Conservation (phyloP, 768 basidiomycete genomes). For the Mycena indigotica region DNA sequence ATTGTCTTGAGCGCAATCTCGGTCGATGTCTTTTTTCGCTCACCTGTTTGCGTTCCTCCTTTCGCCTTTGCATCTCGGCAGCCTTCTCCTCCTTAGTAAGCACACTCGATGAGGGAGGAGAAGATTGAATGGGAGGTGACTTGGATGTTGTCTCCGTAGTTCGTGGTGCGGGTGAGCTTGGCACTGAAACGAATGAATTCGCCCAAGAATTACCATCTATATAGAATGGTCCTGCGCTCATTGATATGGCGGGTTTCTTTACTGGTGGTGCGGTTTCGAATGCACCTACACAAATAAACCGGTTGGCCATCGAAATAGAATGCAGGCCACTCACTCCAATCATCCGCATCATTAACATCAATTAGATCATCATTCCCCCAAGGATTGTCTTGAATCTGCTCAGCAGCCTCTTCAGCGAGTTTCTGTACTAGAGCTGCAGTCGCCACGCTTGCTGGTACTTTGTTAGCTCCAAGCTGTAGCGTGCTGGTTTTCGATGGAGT, state of each 20-base stretch:
- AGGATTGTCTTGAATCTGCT: conserved; percentile 48
- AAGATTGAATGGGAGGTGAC: conserved; percentile 22
- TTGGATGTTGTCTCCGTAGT: conserved; percentile 13
- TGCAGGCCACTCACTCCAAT: conserved; percentile 87
- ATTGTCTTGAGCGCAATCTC: background rate
- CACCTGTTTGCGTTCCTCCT: conserved; percentile 93
- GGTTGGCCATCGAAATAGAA: background rate
- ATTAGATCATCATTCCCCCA: conserved; percentile 86
- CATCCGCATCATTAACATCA: conserved; percentile 90
- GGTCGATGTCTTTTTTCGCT: conserved; percentile 26
- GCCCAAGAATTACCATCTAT: background rate
- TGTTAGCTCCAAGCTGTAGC: conserved; percentile 70
- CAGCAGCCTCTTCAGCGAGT: conserved; percentile 59
- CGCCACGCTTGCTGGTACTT: conserved; percentile 38
- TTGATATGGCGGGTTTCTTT: conserved; percentile 13
- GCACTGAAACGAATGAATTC: conserved; percentile 1
- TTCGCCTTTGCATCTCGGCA: conserved; percentile 86
- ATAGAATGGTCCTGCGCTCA: background rate
- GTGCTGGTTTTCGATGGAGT: conserved; percentile 49
- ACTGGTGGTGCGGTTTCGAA: conserved; percentile 63
- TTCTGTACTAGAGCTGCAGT: conserved; percentile 50
- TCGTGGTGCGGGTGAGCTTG: too few species aligned
- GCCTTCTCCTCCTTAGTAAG: conserved; percentile 92
- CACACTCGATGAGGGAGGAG: conserved; percentile 39
- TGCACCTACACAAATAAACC: conserved; percentile 49